phyloP scores from a whole-genome alignment of 1,284 basidiomycete genomes.

The Dichomitus squalens region DNA sequence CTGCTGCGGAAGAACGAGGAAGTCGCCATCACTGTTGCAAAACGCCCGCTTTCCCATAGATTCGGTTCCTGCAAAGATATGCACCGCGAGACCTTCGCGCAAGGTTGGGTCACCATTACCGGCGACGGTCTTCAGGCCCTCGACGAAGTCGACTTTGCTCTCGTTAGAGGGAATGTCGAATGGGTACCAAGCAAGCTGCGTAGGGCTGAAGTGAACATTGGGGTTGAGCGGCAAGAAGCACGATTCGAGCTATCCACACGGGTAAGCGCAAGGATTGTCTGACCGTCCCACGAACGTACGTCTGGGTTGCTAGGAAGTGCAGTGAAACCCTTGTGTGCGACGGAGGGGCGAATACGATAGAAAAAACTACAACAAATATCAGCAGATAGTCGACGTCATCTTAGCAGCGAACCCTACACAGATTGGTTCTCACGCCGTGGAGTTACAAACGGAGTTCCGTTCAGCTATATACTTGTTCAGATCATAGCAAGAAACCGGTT shows the following conservation, averaged over 20 bases:
- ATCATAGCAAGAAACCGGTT: background rate
- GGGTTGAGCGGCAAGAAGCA: slow-evolving; percentile 63
- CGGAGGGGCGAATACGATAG: slow-evolving; percentile 70
- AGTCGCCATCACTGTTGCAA: slow-evolving; percentile 70
- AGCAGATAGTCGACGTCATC: background rate
- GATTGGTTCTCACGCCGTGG: slow-evolving; percentile 52
- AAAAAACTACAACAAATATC: slow-evolving; percentile 47
- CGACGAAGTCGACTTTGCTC: slow-evolving; percentile 56
- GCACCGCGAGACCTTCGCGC: slow-evolving; percentile 62
- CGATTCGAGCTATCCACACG: slow-evolving; percentile 47
- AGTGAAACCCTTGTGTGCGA: slow-evolving; percentile 67
- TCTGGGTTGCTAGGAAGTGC: slow-evolving; percentile 58
- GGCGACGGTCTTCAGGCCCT: slow-evolving; percentile 64
- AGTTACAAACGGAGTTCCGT: slow-evolving; percentile 61
- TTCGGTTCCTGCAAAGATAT: slow-evolving; percentile 62
- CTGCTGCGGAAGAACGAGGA: slow-evolving; percentile 68
- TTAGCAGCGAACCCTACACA: slow-evolving; percentile 29
- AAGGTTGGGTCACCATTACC: slow-evolving; percentile 67
- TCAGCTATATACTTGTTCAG: slow-evolving; percentile 42
- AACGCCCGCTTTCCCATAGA: slow-evolving; percentile 70
- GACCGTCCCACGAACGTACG: slow-evolving; percentile 36
- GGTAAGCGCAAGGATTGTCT: background rate
- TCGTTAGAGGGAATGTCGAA: slow-evolving; percentile 53
- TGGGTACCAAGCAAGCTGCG: slow-evolving; percentile 73
- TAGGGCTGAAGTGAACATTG: slow-evolving; percentile 62